Conservation (phyloP, 257 asterid genomes). For the Gentiana macrophylla region DNA sequence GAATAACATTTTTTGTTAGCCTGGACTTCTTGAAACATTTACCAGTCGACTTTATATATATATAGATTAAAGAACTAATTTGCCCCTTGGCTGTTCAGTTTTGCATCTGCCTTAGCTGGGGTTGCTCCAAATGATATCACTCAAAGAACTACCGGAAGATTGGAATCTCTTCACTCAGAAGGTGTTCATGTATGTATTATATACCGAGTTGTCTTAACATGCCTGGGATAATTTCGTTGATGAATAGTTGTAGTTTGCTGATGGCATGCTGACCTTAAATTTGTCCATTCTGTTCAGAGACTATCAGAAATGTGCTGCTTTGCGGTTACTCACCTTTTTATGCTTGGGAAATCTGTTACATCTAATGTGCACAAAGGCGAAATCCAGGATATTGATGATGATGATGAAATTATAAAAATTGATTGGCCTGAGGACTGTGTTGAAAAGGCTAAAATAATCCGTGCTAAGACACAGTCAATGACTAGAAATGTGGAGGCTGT, state of each 20-base stretch:
- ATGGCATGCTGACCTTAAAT: conserved; percentile 9
- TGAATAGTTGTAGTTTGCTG: neutral
- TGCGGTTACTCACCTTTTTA: conserved; percentile 69
- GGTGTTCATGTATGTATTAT: conserved; percentile 79
- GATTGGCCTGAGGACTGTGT: conserved; percentile 90
- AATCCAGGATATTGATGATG: conserved; percentile 36
- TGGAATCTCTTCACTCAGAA: conserved; percentile 94
- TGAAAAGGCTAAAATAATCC: conserved; percentile 73
- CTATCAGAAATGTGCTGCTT: conserved; percentile 95
- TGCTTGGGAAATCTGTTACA: conserved; percentile 74
- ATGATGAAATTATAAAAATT: conserved; percentile 46
- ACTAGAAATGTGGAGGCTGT: conserved; percentile 62
- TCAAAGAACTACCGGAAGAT: conserved; percentile 78
- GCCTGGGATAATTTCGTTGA: neutral
- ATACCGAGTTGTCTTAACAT: neutral
- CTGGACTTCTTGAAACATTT: too few relatives aligned
- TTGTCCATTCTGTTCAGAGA: conserved; percentile 43
- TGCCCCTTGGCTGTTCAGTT: conserved; percentile 30
- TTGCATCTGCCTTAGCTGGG: conserved; percentile 79
- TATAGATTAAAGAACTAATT: neutral
- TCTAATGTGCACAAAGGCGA: conserved; percentile 48
- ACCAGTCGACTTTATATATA: neutral
- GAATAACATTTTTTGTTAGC: too few relatives aligned
- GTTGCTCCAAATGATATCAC: conserved; percentile 58
- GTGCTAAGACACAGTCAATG: conserved; percentile 51